These are phyloP conservation scores for Mycosphaerella sp. DNA, from an alignment of 2,329 filamentous ascomycete species.

Conservation along the genomic window DNA sequence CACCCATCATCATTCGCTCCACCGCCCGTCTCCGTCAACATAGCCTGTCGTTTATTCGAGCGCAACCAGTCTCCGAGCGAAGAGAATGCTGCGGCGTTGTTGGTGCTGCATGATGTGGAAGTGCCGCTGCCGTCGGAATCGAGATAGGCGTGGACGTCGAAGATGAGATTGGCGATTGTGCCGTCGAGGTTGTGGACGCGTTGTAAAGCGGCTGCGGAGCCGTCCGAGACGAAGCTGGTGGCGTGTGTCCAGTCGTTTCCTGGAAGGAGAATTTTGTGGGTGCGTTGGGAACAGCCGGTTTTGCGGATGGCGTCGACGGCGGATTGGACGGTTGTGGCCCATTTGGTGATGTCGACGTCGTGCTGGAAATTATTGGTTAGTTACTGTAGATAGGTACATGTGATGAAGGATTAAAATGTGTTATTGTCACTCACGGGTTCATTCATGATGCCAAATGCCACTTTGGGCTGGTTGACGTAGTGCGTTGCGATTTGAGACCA, in stretches of 20 bases:
- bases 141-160: conserved; percentile 41
- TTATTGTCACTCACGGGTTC: conserved; percentile 40
- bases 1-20: conserved; percentile 34
- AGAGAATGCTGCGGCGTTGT: conserved; percentile 33
- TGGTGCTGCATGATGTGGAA: conserved; percentile 31
- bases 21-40: conserved; percentile 40
- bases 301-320: conserved; percentile 60
- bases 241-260: conserved; percentile 48
- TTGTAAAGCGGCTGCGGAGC: conserved; percentile 26
- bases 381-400: too few species aligned
- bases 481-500: conserved; percentile 53
- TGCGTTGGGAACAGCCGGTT: conserved; percentile 44
- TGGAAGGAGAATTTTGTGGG: conserved; percentile 58
- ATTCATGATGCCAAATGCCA: conserved; percentile 64
- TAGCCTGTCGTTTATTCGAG: conserved; percentile 35
- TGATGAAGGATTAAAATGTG: too few species aligned
- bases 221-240: conserved; percentile 24
- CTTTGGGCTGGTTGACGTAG: conserved; percentile 49
- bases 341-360: conserved; percentile 45
- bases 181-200: conserved; percentile 30
- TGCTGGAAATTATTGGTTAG: conserved; percentile 8
- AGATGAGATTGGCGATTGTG: conserved; percentile 31
- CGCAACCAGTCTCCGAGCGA: conserved; percentile 35
- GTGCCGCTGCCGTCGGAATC: conserved; percentile 38
- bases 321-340: conserved; percentile 56